Evolutionary conservation across 208 protist species (phyloP).

Genomic region (Trypanosoma rangeli): DNA sequence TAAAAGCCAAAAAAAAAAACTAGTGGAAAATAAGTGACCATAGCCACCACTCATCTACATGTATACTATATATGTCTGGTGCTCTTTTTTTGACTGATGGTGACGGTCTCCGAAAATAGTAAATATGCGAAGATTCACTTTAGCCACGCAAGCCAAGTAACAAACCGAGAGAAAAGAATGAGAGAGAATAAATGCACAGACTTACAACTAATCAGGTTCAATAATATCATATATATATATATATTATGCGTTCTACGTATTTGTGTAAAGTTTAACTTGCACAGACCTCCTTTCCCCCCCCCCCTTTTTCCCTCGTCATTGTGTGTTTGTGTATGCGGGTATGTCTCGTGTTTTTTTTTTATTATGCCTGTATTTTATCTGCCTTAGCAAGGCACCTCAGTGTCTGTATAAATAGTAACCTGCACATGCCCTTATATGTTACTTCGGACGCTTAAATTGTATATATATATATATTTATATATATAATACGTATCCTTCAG

Average conservation of each 20-base stretch:
- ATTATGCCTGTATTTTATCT: no score
- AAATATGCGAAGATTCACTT: conserved; percentile 2
- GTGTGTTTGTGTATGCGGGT: background rate
- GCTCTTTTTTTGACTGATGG: background rate
- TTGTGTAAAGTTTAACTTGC: background rate
- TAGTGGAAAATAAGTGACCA: background rate
- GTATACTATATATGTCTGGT: background rate
- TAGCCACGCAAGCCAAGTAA: conserved; percentile 8
- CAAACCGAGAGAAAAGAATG: conserved; percentile 13
- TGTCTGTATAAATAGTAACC: background rate
- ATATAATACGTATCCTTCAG: background rate
- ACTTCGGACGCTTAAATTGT: background rate
- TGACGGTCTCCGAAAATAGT: conserved; percentile 1
- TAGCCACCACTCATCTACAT: background rate
- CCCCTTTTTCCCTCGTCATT: background rate
- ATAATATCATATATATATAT: background rate
- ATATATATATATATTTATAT: conserved; percentile 15
- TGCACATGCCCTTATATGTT: background rate
- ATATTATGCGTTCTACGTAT: background rate
- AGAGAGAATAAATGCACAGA: conserved; percentile 2
- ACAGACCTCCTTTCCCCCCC: background rate
- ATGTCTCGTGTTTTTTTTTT: conserved; percentile 1
- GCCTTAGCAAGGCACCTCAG: background rate
- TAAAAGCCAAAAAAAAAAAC: background rate
- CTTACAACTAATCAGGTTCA: background rate